A percentile compares a stretch with the other conserved stretches of the same genome.
Evolutionary conservation across 1,284 basidiomycete genomes (phyloP).

Genomic region (Ganoderma sinense): DNA sequence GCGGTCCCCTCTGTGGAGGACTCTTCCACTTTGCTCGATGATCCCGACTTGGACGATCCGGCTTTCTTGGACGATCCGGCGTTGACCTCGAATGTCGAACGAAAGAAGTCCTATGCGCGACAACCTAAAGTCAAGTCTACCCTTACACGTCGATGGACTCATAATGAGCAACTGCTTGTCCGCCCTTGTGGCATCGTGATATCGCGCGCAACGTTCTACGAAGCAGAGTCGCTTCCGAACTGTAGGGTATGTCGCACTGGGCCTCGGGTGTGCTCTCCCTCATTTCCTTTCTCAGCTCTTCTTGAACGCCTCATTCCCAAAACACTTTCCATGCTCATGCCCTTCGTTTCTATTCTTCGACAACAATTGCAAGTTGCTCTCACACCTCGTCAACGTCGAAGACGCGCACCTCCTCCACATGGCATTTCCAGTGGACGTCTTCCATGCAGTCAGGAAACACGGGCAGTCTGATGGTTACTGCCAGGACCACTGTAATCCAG

Average conservation of each 20-base stretch:
- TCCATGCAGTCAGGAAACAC: slow-evolving; percentile 45
- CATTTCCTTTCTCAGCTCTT: neutral
- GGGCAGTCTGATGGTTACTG: slow-evolving; percentile 39
- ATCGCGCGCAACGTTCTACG: slow-evolving; percentile 38
- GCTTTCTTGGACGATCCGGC: neutral
- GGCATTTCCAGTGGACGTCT: slow-evolving; percentile 42
- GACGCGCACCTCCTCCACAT: slow-evolving; percentile 11
- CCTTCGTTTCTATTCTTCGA: slow-evolving; percentile 37
- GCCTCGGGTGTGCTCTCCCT: neutral
- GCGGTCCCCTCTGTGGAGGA: neutral
- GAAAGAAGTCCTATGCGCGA: neutral
- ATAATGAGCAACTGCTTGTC: slow-evolving; percentile 42
- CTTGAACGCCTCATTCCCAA: neutral
- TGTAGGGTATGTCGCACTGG: neutral
- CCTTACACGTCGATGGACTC: slow-evolving; percentile 32
- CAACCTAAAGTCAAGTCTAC: slow-evolving; percentile 17
- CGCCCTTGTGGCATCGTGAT: slow-evolving; percentile 37
- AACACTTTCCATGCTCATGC: neutral
- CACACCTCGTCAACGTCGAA: slow-evolving; percentile 7
- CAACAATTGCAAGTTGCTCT: slow-evolving; percentile 38
- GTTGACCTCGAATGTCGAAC: neutral
- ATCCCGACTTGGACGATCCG: neutral
- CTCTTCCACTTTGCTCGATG: neutral
- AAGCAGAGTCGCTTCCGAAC: slow-evolving; percentile 30
- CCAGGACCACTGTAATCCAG: slow-evolving; percentile 42